Evolutionary conservation across 768 basidiomycete species (phyloP), one percentile per base, ranked within the genome.

Genomic region (Fibroporia radiculosa): DNA sequence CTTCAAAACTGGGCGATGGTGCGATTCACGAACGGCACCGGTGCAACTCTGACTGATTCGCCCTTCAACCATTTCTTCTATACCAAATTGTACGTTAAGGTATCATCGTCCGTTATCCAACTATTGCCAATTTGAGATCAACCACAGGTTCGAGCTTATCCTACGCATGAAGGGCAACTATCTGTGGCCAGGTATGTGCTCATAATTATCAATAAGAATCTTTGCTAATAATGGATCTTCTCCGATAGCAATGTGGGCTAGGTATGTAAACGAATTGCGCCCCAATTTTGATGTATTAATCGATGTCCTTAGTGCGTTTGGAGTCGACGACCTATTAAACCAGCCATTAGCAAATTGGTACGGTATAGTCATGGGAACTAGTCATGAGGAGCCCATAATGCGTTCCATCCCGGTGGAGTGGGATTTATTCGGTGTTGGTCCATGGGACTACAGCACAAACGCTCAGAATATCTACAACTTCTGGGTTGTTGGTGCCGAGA

Each of bases 341-440:
- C 80, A 82, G 53, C 66, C 66, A 23, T 64, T 78, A 26, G 84
- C 82, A 3, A 75, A 84, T 50, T 66, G 65, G 44, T 82, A 77
- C 60, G 83, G 78, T 20, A 69, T 84, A 35, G 81, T 78, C 26
- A 84, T 84, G 79, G 80, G 83, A 37, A 82, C 83, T 2, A 80
- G 76, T 60, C 80, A 84, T 56, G 76, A 85, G 58, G 83, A 86
- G 54, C 83, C 84, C 7, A 83, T 84, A 78, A 76, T 78, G 69
- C 75, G 82, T 18, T 79, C 80, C 26, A 78, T 77, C 2, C 82
- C 83, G 3, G 70, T 73, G 48, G 81, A 85, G 56, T 86, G 80
- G 70, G 67, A 61, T 47, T 57, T 75, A 10, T 74, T 77, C 47
- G 78, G 74, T 2, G 56, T 56, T 6, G 82, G 83, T 1, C 51